These are phyloP conservation scores for Auricularia heimuer DNA, from an alignment of 768 basidiomycete genomes.

Conservation along the genomic window DNA sequence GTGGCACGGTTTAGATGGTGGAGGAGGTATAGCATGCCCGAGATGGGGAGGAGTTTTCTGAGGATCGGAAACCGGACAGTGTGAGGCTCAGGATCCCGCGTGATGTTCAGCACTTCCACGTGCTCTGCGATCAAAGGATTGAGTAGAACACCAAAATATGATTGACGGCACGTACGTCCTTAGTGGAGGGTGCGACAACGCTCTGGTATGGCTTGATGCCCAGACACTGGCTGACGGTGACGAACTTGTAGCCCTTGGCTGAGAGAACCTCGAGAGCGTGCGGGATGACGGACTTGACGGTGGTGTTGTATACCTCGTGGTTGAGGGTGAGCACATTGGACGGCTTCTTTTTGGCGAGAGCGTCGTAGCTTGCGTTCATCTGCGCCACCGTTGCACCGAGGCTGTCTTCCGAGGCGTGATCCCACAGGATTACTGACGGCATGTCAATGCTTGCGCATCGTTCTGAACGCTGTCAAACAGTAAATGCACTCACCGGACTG, in stretches of 20 bases:
- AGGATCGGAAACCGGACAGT: no score
- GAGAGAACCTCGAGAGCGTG: conserved; percentile 14
- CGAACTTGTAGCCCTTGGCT: conserved; percentile 15
- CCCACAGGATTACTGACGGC: conserved; percentile 11
- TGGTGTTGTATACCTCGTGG: conserved; percentile 16
- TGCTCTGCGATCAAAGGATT: background rate
- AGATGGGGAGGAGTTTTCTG: no score
- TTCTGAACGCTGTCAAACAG: no score
- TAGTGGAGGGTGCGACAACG: background rate
- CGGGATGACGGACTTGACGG: conserved; percentile 15
- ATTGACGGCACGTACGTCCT: background rate
- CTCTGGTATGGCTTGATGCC: conserved; percentile 5
- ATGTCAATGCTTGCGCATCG: no score
- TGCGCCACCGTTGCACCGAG: conserved; percentile 8
- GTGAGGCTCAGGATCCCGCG: no score
- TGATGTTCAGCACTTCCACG: background rate
- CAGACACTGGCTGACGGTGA: conserved; percentile 19
- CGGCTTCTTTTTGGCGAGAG: conserved; percentile 10
- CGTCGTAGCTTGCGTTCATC: conserved; percentile 8
- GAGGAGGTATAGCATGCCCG: no score
- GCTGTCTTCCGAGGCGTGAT: conserved; percentile 15
- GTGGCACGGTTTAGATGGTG: no score
- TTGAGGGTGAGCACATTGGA: conserved; percentile 16
- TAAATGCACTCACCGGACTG: conserved; percentile 4
- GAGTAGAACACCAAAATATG: background rate